Percentiles rank a stretch among this genome's conserved stretches.
phyloP scores from a whole-genome alignment of 148 eudicot genomes.

The Pharnaceum exiguum region DNA sequence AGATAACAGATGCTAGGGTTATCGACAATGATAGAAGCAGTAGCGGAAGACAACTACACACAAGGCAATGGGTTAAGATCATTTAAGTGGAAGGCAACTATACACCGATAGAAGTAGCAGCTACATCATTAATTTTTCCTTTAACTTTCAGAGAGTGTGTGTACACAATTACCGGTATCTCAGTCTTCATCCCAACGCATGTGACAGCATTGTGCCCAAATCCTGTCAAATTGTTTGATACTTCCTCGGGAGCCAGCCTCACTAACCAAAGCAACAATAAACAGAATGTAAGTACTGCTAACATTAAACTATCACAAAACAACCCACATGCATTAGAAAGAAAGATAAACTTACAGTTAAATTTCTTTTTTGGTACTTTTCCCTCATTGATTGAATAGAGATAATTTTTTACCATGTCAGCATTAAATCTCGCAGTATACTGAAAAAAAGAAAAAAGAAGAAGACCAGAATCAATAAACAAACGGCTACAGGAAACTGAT shows the following conservation, averaged over 20 bases:
- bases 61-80: not conserved
- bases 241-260: constrained; percentile 96
- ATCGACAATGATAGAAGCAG: not conserved
- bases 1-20: constrained; percentile 11
- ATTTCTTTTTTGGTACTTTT: constrained; percentile 85
- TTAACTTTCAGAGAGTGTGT: not conserved
- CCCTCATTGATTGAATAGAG: constrained; percentile 75
- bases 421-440: constrained; percentile 93
- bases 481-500: not conserved
- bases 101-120: not conserved
- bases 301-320: not conserved
- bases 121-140: not conserved
- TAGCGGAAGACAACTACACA: constrained; percentile 22
- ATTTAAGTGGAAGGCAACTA: too few relatives aligned
- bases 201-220: constrained; percentile 89
- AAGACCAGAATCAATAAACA: constrained; percentile 1
- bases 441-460: too few relatives aligned
- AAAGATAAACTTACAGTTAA: constrained; percentile 66
- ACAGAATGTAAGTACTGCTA: not conserved
- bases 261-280: constrained; percentile 43
- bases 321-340: not conserved
- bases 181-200: constrained; percentile 96
- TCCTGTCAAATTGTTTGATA: constrained; percentile 75
- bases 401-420: constrained; percentile 87
- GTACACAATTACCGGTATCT: constrained; percentile 69